phyloP scores from a whole-genome alignment of 257 asterid species.

The Plantago major region DNA sequence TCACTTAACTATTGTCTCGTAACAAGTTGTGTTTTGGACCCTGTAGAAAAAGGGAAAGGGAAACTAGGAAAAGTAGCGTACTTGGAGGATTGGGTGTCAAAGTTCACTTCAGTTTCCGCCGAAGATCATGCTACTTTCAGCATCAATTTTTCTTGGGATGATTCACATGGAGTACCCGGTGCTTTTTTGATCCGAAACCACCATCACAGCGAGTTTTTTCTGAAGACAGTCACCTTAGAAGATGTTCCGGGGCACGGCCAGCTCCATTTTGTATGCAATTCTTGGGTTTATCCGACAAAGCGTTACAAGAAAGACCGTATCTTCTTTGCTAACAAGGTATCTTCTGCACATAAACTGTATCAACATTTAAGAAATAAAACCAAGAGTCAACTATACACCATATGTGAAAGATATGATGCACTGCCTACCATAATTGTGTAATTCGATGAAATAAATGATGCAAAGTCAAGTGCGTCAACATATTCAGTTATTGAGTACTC shows the following conservation, averaged over 20 bases:
- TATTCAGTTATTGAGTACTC: no score
- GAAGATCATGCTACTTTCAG: slow-evolving; percentile 44
- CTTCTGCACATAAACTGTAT: background rate
- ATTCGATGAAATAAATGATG: no score
- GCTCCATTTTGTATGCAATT: slow-evolving; percentile 66
- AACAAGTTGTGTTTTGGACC: background rate
- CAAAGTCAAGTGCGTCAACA: no score
- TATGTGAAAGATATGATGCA: no score
- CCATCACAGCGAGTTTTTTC: slow-evolving; percentile 70
- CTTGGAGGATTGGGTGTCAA: slow-evolving; percentile 63
- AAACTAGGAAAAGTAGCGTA: slow-evolving; percentile 61
- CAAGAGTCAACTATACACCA: background rate
- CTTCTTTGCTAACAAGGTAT: slow-evolving; percentile 77
- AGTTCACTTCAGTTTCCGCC: slow-evolving; percentile 48
- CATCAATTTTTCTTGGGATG: slow-evolving; percentile 63
- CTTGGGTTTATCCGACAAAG: slow-evolving; percentile 77
- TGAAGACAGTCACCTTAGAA: slow-evolving; percentile 53
- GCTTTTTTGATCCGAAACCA: slow-evolving; percentile 61
- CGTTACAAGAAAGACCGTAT: slow-evolving; percentile 61
- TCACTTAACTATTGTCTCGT: background rate
- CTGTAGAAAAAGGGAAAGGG: slow-evolving; percentile 50
- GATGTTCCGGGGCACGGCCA: slow-evolving; percentile 62
- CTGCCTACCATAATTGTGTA: no score
- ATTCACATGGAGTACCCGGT: slow-evolving; percentile 66
- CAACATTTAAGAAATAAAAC: background rate